A percentile compares a stretch with the other conserved stretches of the same genome.
These are phyloP conservation scores for Torulaspora delbrueckii DNA, from an alignment of 805 yeast genomes.

Conservation along the genomic window DNA sequence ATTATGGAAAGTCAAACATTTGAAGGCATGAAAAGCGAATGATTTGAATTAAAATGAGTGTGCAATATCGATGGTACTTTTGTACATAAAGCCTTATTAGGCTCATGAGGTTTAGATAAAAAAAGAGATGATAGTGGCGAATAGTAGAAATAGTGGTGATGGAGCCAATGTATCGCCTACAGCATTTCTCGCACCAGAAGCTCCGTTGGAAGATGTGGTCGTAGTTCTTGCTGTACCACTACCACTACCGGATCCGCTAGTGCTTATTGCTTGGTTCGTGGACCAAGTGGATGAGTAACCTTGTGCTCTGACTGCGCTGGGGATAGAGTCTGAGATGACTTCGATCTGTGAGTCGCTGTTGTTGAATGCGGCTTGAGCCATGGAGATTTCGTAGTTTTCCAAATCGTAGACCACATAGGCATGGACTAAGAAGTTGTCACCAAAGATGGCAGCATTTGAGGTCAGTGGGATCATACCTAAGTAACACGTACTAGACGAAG, in stretches of 20 bases:
- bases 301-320: constrained; percentile 47
- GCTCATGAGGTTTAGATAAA: neutral
- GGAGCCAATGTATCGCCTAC: constrained; percentile 8
- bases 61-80: neutral
- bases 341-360: constrained; percentile 21
- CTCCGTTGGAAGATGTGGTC: neutral
- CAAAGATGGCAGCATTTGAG: constrained; percentile 39
- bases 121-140: constrained; percentile 5
- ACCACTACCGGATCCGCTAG: constrained; percentile 32
- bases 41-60: neutral
- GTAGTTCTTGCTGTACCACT: constrained; percentile 4
- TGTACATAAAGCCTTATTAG: neutral
- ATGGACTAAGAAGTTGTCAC: constrained; percentile 53
- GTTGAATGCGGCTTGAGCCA: constrained; percentile 44
- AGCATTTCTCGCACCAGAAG: neutral
- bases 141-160: constrained; percentile 2
- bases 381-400: constrained; percentile 50
- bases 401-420: constrained; percentile 64
- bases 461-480: constrained; percentile 38
- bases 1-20: no score
- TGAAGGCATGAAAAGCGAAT: neutral
- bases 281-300: constrained; percentile 45
- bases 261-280: constrained; percentile 19
- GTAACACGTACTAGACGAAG: constrained; percentile 37
- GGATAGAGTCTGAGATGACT: constrained; percentile 34